Evolutionary conservation across 1,284 basidiomycete species (phyloP).

Genomic region (Naganishia cerealis): DNA sequence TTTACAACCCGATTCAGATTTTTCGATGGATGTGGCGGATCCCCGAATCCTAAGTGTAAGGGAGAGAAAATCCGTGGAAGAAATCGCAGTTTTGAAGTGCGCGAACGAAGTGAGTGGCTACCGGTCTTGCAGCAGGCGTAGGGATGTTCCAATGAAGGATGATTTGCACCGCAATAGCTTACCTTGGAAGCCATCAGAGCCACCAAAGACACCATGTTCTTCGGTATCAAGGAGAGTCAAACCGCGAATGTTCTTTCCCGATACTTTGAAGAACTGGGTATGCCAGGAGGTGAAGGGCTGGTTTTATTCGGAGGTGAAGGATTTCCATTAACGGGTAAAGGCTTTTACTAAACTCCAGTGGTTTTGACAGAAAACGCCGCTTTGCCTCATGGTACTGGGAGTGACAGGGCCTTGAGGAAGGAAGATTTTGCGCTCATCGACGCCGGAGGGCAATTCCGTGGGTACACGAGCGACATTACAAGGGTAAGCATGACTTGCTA

Average conservation of each 20-base stretch:
- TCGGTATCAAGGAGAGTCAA: constrained; percentile 75
- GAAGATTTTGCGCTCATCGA: constrained; percentile 77
- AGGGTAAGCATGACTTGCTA: constrained; percentile 58
- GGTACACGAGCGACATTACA: constrained; percentile 74
- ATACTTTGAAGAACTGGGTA: constrained; percentile 63
- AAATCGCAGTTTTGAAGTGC: constrained; percentile 71
- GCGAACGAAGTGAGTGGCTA: constrained; percentile 68
- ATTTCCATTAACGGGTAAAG: background rate
- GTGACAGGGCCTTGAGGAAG: constrained; percentile 62
- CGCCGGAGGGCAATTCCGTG: constrained; percentile 67
- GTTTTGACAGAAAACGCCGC: constrained; percentile 69
- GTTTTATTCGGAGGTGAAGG: constrained; percentile 73
- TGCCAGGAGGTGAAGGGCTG: constrained; percentile 63
- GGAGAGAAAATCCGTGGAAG: constrained; percentile 70
- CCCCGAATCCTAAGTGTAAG: constrained; percentile 63
- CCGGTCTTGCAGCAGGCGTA: background rate
- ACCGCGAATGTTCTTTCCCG: constrained; percentile 61
- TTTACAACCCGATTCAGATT: background rate
- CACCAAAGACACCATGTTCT: constrained; percentile 63
- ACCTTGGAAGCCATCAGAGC: constrained; percentile 72
- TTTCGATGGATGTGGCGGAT: constrained; percentile 59
- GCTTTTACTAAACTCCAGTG: background rate
- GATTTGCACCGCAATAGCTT: constrained; percentile 56
- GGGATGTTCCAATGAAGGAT: background rate
- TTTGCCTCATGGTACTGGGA: constrained; percentile 75